Base-by-base conservation (phyloP, 2,329 filamentous ascomycete genomes). In the Alternaria tenuissima region DNA sequence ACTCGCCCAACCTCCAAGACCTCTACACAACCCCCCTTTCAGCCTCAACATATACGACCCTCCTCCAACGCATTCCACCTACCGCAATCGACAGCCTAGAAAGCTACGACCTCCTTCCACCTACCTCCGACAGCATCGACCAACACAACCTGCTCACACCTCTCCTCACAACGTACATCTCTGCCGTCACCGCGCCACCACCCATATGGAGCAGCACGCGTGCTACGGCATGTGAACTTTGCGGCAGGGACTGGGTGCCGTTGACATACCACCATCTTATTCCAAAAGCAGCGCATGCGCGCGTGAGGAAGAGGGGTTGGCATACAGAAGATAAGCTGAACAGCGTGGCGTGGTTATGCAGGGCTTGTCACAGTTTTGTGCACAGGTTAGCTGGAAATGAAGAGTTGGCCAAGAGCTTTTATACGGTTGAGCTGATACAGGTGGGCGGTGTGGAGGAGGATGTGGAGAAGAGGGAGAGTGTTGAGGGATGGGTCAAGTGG, bases 251-350 rank as follows among this genome's bases (percentile, higher is more conserved):
- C 63, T 93, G 91, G 87, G 87, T 95, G 22, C 87, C 88, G 8
- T 78, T 95, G 62, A 91, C 90, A 1, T 96, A 95, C 75, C 93
- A 96, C 74, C 93, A 96, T 79, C 81, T 96, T 43, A 93, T 96
- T 55, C 93, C 93, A n/a, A 86, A 88, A 41, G 85, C 86, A 43
- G 88, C 92, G 60, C 92, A 96, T 77, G 88, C 86, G 7, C 92
- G 93, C 74, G 91, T 87, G 4, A 76, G 92, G 39, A 92, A 91
- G 81, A 83, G 91, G 42, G 90, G 90, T 1, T 96, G 92, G 92
- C 91, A 94, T 80, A 85, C 85, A 4, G 87, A 88, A 63, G 91
- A 91, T 76, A 86, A 88, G 79, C 76, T 96, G 76, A 88, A 91
- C 70, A 93, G 88, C 73, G 93, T 95, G 20, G 92, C 93, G 12